These are phyloP conservation scores for Coccomyxa sp. DNA, from an alignment of 139 green algal genomes.

Conservation along the genomic window DNA sequence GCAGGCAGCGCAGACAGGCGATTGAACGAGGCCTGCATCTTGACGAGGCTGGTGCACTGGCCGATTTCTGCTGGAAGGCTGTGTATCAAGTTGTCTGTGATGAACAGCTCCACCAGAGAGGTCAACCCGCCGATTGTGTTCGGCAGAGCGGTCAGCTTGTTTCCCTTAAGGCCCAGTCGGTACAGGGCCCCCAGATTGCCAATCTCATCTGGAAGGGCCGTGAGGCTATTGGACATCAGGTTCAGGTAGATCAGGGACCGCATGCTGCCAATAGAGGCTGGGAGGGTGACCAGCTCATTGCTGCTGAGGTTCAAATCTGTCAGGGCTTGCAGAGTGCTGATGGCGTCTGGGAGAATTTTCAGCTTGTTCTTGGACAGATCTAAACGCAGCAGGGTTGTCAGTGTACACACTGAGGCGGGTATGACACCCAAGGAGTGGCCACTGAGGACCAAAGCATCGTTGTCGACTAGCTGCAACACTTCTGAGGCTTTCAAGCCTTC, in stretches of 20 bases:
- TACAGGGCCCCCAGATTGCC: conserved; percentile 39
- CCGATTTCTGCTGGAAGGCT: conserved; percentile 52
- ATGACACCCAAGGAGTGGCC: background rate
- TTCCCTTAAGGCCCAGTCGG: conserved; percentile 66
- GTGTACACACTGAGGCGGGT: background rate
- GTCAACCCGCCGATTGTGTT: conserved; percentile 27
- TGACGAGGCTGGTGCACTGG: conserved; percentile 40
- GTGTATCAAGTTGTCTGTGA: conserved; percentile 69
- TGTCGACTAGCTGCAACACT: background rate
- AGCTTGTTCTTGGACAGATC: conserved; percentile 16
- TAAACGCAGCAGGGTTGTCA: background rate
- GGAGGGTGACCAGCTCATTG: conserved; percentile 42
- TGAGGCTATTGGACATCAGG: conserved; percentile 39
- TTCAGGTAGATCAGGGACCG: conserved; percentile 42
- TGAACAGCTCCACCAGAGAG: conserved; percentile 56
- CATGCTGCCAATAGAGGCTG: conserved; percentile 32
- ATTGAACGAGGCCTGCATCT: conserved; percentile 74
- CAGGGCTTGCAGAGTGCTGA: conserved; percentile 23
- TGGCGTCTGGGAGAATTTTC: conserved; percentile 5
- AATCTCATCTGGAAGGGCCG: conserved; percentile 36
- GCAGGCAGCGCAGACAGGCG: conserved; percentile 48
- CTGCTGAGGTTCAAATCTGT: conserved; percentile 42
- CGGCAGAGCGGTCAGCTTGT: conserved; percentile 47
- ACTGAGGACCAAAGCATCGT: background rate
- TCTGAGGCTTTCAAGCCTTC: background rate